Evolutionary conservation across 306 rosid species (phyloP), one percentile per base, ranked within the genome.

Genomic region (Vigna reflexopilosa): DNA sequence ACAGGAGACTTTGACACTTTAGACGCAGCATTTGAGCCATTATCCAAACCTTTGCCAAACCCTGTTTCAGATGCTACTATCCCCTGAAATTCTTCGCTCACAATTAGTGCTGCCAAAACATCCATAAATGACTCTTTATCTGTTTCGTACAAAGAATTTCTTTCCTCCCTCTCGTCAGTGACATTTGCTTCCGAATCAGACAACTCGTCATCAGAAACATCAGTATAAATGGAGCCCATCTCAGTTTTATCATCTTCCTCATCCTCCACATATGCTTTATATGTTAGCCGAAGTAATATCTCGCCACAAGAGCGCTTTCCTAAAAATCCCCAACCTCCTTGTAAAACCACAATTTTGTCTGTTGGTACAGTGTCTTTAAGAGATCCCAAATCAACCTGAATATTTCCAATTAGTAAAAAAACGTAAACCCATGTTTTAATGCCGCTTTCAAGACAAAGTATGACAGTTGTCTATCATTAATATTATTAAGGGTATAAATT

Each of bases 321-420:
- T 38, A 93, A 88, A 50, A 90, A 61, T 58, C 94, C 91, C 97
- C 91, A 93, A 47, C 98, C 96, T 55, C 98, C 90, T 81, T 73
- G 89, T 76, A 96, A 84, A 48, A 54, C 90, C 50, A 93, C 98
- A 81, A 96, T 89, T 83, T 88, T 87, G 81, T 96, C 99, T n/a
- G 99, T 96, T 28, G 99, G 99, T 57, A 96, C 99, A 19, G 99
- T 96, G 81, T 96, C 99, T 85, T 96, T 71, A 42, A 96, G 99
- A 79, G 96, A 91, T 63, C 89, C 93, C 74, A 93, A 84, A 86
- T 88, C 98, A 87, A 93, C 93, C 98, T 93, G 88, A 52, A 70
- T 32, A 56, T 50, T 63, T 74, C 50, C 64, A 75, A 67, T 42
- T 61, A 70, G 81, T 44, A 67, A 80, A 38, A 22, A 73, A 17